Percentiles rank a stretch among this genome's conserved stretches.
These are phyloP conservation scores for Aspergillus intermedius DNA, from an alignment of 2,329 filamentous ascomycete species.

Conservation along the genomic window DNA sequence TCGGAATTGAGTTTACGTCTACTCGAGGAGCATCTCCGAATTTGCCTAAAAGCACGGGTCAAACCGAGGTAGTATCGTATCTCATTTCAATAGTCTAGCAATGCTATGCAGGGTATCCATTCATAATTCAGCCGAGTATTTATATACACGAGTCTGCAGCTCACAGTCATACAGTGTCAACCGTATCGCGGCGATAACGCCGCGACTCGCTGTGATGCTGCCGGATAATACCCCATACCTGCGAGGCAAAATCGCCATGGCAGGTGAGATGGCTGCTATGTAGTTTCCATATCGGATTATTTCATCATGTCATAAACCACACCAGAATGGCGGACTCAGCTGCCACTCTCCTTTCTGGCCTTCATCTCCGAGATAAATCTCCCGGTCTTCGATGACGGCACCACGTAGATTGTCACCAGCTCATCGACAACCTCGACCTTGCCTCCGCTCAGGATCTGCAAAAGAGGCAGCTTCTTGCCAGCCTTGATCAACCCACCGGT, in stretches of 20 bases:
- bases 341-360: conserved; percentile 50
- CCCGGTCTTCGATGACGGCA: conserved; percentile 63
- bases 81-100: not conserved
- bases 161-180: not conserved
- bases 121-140: not conserved
- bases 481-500: conserved; percentile 78
- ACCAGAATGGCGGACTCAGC: not conserved
- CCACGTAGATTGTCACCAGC: conserved; percentile 71
- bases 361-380: conserved; percentile 85
- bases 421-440: conserved; percentile 85
- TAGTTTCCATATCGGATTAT: too few relatives aligned
- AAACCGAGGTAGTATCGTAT: too few relatives aligned
- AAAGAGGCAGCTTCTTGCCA: conserved; percentile 72
- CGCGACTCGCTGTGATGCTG: too few relatives aligned
- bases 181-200: not conserved
- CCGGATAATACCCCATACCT: too few relatives aligned
- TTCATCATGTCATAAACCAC: not conserved
- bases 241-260: too few relatives aligned
- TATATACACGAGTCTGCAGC: not conserved
- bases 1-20: too few relatives aligned
- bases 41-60: too few relatives aligned
- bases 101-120: not conserved
- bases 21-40: too few relatives aligned
- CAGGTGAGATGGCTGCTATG: too few relatives aligned
- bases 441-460: conserved; percentile 67